Evolutionary conservation across 306 rosid genomes (phyloP), one percentile per base, ranked within the genome.

Genomic region (Glycine soja): DNA sequence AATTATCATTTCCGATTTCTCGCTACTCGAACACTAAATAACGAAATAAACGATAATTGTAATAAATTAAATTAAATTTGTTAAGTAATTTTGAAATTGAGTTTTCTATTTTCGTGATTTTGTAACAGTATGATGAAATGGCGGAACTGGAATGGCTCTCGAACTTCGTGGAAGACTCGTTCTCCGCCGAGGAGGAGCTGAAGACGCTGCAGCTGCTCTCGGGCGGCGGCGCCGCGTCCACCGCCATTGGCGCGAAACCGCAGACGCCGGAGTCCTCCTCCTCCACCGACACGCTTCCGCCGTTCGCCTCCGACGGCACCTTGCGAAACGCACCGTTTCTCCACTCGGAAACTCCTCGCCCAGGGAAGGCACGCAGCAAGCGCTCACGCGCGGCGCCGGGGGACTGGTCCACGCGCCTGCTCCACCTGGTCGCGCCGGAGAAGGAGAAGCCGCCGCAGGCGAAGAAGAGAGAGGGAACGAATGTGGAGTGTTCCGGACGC

Each of bases 81-180:
- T 54, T 30, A 2, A 48, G 19, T 36, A 38, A 73, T 80, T 78
- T 32, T 62, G 67, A 18, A 72, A 75, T 34, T 75, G 71, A 73
- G 24, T 43, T 81, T 46, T 45, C 42, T 78, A 4, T 2, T 24
- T 63, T 16, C 24, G 7, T 51, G 78, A 53, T n/a, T 24, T 76
- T 2, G 11, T 52, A 15, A 76, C 97, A 95, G 98, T 82, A 86
- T 13, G 99, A 93, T 11, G 97, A 95, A 14, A 70, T 95, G 88
- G 99, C 94, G 30, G 98, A 96, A 76, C 89, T 96, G 70, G 98
- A 96, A 83, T 96, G 99, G 99, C 90, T 96, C 43, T 96, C 99
- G 80, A 96, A 92, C 77, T 90, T 96, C 74, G 97, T 90, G 79
- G 99, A 96, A 47, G 99, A 92, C 86, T 93, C 99, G 0, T 93